phyloP scores from a whole-genome alignment of 305 asterid genomes.

The Fraxinus sp. region DNA sequence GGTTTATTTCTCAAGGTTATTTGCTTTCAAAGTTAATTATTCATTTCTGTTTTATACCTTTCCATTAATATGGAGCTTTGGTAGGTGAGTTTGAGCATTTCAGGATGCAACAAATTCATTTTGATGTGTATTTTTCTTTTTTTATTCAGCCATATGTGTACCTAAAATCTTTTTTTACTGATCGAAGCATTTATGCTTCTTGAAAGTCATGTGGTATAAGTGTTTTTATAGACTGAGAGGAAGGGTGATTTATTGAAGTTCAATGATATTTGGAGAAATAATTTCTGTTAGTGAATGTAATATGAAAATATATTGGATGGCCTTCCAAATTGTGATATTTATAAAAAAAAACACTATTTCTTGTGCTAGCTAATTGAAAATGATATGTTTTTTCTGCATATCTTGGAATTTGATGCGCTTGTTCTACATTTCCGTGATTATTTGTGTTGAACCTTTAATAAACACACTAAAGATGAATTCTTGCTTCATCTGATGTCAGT shows the following conservation, averaged over 20 bases:
- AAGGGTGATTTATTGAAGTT: not conserved
- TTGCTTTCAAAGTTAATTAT: constrained; percentile 10
- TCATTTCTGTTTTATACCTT: not conserved
- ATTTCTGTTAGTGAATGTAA: not conserved
- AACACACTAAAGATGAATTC: not conserved
- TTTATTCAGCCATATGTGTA: constrained; percentile 8
- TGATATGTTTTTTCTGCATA: not conserved
- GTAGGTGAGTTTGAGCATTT: constrained; percentile 13
- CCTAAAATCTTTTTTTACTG: constrained; percentile 5
- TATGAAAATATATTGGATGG: not conserved
- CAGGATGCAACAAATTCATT: constrained; percentile 10
- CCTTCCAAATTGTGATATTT: constrained; percentile 13
- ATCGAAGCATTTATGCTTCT: not conserved
- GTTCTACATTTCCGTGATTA: not conserved
- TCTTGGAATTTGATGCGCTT: constrained; percentile 13
- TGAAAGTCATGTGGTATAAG: constrained; percentile 16
- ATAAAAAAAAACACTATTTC: constrained; percentile 7
- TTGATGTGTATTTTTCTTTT: constrained; percentile 5
- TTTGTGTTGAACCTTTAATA: constrained; percentile 11
- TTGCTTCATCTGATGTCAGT: constrained; percentile 12
- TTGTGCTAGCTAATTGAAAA: constrained; percentile 16
- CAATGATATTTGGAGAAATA: constrained; percentile 10
- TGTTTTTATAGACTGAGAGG: constrained; percentile 1
- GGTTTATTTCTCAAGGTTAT: constrained; percentile 91
- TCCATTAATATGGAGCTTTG: not conserved